Evolutionary conservation across 345 rosid genomes (phyloP).

Genomic region (Aethionema arabicum): DNA sequence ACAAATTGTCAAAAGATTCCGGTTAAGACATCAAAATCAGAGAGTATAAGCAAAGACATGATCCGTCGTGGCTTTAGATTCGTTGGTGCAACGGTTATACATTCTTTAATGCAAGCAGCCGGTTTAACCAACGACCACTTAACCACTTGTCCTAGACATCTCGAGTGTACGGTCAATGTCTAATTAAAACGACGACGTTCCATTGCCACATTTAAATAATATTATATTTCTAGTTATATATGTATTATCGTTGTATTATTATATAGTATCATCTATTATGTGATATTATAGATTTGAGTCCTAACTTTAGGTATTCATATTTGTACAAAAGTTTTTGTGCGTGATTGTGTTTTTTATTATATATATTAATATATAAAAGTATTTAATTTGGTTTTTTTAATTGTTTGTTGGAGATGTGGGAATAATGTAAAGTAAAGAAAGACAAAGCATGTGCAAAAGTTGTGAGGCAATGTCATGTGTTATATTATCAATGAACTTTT

Average conservation of each 20-base stretch:
- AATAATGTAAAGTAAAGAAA: conserved; percentile 25
- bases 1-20: conserved; percentile 57
- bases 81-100: conserved; percentile 65
- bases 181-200: conserved; percentile 7
- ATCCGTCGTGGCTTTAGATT: conserved; percentile 57
- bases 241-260: conserved; percentile 15
- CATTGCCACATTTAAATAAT: conserved; percentile 27
- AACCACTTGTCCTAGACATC: conserved; percentile 62
- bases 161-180: conserved; percentile 42
- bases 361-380: conserved; percentile 9
- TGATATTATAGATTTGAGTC: conserved; percentile 38
- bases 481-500: conserved; percentile 23
- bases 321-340: conserved; percentile 28
- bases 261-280: conserved; percentile 30
- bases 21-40: conserved; percentile 66
- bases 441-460: conserved; percentile 37
- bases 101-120: conserved; percentile 71
- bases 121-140: conserved; percentile 64
- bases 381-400: conserved; percentile 18
- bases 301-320: conserved; percentile 31
- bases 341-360: conserved; percentile 24
- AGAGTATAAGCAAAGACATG: conserved; percentile 70
- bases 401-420: conserved; percentile 27
- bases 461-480: conserved; percentile 28
- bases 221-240: not conserved